These are phyloP conservation scores for Isochrysis galbana DNA, from an alignment of 78 protist species.

Conservation along the genomic window DNA sequence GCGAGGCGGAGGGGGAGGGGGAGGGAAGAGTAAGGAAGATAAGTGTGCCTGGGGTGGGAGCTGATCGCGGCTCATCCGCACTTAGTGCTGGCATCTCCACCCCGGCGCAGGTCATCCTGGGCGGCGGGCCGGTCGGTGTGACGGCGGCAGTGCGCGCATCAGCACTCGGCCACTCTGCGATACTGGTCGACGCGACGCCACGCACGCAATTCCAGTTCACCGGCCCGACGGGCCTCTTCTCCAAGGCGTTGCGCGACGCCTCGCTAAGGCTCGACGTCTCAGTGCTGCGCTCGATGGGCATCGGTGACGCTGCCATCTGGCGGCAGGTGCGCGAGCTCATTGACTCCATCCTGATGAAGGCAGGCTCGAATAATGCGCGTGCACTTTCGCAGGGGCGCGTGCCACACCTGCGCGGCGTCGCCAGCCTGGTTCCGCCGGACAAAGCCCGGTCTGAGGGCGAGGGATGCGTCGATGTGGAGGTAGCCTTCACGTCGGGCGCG, in stretches of 20 bases:
- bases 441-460: too few species aligned
- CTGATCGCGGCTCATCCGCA: too few species aligned
- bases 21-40: too few species aligned
- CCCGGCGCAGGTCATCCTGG: slow-evolving; percentile 18
- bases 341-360: neutral
- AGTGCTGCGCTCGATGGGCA: slow-evolving; percentile 32
- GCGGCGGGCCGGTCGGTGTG: slow-evolving; percentile 27
- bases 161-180: neutral
- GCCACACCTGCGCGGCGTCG: slow-evolving; percentile 38
- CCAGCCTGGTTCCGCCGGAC: too few species aligned
- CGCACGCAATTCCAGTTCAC: neutral
- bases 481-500: too few species aligned
- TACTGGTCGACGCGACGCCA: slow-evolving; percentile 31
- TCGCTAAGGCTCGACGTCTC: neutral
- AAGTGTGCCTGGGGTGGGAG: too few species aligned
- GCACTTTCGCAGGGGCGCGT: neutral
- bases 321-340: neutral
- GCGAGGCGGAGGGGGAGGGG: too few species aligned
- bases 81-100: too few species aligned
- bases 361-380: neutral
- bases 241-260: slow-evolving; percentile 39
- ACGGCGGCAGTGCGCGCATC: slow-evolving; percentile 29
- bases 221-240: slow-evolving; percentile 39
- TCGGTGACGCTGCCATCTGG: slow-evolving; percentile 19
- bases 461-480: too few species aligned